Conservation (phyloP, 768 basidiomycete species). For the Suillus subalutaceus region DNA sequence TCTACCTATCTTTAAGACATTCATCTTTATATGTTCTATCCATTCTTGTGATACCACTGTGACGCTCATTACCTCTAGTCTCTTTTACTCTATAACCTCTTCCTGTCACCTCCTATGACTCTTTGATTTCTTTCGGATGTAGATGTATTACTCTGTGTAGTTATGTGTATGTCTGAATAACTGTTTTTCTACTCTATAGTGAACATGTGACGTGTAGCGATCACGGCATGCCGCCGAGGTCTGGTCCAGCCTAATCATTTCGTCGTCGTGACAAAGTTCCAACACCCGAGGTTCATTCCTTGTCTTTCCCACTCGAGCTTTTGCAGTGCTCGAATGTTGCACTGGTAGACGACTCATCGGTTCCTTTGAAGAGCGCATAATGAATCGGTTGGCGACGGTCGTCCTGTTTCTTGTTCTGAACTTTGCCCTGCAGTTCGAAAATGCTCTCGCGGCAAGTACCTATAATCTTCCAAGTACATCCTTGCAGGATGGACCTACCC, state of each 20-base stretch:
- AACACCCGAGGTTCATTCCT: neutral
- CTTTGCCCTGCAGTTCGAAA: constrained; percentile 17
- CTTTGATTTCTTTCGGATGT: constrained; percentile 37
- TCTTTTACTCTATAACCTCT: constrained; percentile 12
- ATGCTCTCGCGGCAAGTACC: constrained; percentile 12
- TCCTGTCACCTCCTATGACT: constrained; percentile 23
- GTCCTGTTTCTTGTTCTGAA: constrained; percentile 12
- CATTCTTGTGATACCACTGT: constrained; percentile 31
- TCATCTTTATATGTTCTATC: constrained; percentile 36
- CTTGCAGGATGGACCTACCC: constrained; percentile 14
- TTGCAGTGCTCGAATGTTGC: constrained; percentile 21
- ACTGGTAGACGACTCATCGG: constrained; percentile 16
- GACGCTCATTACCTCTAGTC: constrained; percentile 23
- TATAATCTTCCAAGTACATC: constrained; percentile 13
- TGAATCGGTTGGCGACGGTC: constrained; percentile 7
- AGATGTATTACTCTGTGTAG: constrained; percentile 40
- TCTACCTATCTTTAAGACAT: constrained; percentile 21
- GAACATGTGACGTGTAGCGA: neutral
- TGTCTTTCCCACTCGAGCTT: neutral
- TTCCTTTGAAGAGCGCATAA: constrained; percentile 23
- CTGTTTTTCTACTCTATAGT: constrained; percentile 31
- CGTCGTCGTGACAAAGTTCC: neutral
- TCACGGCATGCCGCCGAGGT: neutral
- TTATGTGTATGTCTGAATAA: constrained; percentile 41
- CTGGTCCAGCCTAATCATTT: neutral